phyloP scores from a whole-genome alignment of 2,329 filamentous ascomycete species.

The Venturia effusa region DNA sequence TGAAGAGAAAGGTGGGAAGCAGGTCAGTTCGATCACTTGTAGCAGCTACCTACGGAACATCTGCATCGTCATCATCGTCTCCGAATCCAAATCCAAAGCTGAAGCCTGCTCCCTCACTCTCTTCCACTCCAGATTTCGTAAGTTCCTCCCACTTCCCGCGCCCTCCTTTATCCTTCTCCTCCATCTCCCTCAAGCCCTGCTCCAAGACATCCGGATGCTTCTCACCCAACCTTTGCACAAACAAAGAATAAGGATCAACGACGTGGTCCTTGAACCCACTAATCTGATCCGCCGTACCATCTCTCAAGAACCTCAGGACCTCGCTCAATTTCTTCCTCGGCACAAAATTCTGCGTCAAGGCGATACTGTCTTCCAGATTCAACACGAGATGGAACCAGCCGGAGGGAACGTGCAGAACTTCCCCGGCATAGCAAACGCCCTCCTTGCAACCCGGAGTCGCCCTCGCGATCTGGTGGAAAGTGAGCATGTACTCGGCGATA shows the following conservation, averaged over 20 bases:
- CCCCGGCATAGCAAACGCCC: constrained; percentile 72
- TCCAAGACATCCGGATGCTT: constrained; percentile 54
- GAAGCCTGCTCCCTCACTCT: constrained; percentile 38
- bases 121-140: constrained; percentile 42
- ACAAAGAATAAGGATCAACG: constrained; percentile 61
- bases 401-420: constrained; percentile 83
- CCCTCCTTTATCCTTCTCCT: constrained; percentile 41
- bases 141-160: constrained; percentile 73
- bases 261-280: constrained; percentile 72
- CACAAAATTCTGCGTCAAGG: constrained; percentile 92
- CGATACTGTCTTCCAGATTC: constrained; percentile 74
- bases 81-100: constrained; percentile 54
- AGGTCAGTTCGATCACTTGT: too few species aligned
- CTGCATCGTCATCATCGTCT: constrained; percentile 36
- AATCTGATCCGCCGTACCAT: constrained; percentile 68
- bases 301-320: constrained; percentile 67
- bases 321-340: constrained; percentile 62
- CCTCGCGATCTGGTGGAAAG: constrained; percentile 77
- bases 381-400: constrained; percentile 97
- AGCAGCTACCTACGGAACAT: not conserved
- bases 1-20: too few species aligned
- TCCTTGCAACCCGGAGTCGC: constrained; percentile 67
- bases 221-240: constrained; percentile 55
- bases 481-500: constrained; percentile 92
- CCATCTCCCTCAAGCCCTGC: constrained; percentile 53